A percentile compares a stretch with the other conserved stretches of the same genome.
These are phyloP conservation scores for Discostella stelligera DNA, from an alignment of 352 stramenopile species.

Conservation along the genomic window DNA sequence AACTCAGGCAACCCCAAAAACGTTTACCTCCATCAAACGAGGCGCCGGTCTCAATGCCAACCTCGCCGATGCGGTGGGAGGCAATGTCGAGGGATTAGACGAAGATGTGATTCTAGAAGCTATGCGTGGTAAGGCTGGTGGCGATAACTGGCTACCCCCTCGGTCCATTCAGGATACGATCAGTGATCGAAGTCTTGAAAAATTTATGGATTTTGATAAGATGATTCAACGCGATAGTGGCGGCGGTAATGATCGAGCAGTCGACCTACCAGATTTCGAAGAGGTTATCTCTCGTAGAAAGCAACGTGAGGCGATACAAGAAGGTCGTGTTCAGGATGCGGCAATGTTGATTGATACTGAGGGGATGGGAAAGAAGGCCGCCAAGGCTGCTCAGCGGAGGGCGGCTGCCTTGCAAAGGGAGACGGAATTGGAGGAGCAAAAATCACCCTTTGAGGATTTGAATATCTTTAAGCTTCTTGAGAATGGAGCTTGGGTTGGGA, in stretches of 20 bases:
- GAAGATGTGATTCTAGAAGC: conserved; percentile 49
- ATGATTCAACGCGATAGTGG: conserved; percentile 48
- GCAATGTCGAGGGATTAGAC: conserved; percentile 40
- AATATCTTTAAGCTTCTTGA: conserved; percentile 64
- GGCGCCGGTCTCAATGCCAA: conserved; percentile 27
- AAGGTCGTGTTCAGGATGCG: conserved; percentile 30
- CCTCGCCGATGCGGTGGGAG: conserved; percentile 38
- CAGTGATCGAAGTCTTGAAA: conserved; percentile 64
- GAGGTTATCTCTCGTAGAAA: conserved; percentile 36
- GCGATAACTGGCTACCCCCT: conserved; percentile 27
- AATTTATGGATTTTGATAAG: conserved; percentile 65
- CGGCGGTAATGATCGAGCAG: conserved; percentile 18
- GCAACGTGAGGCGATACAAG: conserved; percentile 17
- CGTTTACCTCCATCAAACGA: conserved; percentile 12
- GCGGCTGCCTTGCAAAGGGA: conserved; percentile 47
- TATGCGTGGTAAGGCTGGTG: conserved; percentile 55
- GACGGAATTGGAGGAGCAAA: conserved; percentile 31
- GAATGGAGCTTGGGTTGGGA: conserved; percentile 74
- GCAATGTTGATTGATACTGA: conserved; percentile 37
- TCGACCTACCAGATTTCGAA: conserved; percentile 60
- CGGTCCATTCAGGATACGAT: conserved; percentile 62
- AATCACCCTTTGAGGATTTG: conserved; percentile 37
- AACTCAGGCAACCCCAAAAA: neutral
- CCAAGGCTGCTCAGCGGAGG: conserved; percentile 44
- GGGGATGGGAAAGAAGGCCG: conserved; percentile 52